Conservation (phyloP, 2,329 filamentous ascomycete genomes). For the Epichloe hybrida region DNA sequence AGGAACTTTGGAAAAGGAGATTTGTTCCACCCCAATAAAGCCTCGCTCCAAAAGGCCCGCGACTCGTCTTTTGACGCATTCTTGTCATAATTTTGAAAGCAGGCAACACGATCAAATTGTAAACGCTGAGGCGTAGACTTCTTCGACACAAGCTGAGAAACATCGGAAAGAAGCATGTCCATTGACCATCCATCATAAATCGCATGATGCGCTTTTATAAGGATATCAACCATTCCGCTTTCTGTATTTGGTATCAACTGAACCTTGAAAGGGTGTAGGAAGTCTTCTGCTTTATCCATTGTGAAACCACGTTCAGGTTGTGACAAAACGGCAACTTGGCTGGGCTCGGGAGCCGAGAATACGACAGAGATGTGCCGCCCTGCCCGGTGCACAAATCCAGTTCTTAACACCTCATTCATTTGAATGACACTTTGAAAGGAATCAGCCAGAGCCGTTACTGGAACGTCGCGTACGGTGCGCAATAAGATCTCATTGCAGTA, state of each 20-base stretch:
- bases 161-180: conserved; percentile 57
- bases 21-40: conserved; percentile 44
- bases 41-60: conserved; percentile 55
- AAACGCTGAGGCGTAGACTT: conserved; percentile 26
- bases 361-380: conserved; percentile 33
- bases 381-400: conserved; percentile 52
- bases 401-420: conserved; percentile 55
- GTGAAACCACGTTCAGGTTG: conserved; percentile 25
- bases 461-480: conserved; percentile 29
- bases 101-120: conserved; percentile 47
- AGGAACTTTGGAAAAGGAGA: conserved; percentile 39
- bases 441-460: conserved; percentile 25
- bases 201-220: conserved; percentile 62
- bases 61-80: conserved; percentile 24
- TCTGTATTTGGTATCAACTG: conserved; percentile 29
- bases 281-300: conserved; percentile 22
- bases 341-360: conserved; percentile 37
- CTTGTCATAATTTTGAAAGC: conserved; percentile 26
- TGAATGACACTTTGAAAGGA: conserved; percentile 37
- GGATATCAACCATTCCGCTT: conserved; percentile 15
- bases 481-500: conserved; percentile 74
- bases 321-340: conserved; percentile 23
- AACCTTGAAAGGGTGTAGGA: conserved; percentile 47
- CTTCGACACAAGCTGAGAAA: conserved; percentile 35
- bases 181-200: conserved; percentile 92